Evolutionary conservation across 1,139 yeast species (phyloP), one percentile per base, ranked within the genome.

Genomic region (Lodderomyces margitis): DNA sequence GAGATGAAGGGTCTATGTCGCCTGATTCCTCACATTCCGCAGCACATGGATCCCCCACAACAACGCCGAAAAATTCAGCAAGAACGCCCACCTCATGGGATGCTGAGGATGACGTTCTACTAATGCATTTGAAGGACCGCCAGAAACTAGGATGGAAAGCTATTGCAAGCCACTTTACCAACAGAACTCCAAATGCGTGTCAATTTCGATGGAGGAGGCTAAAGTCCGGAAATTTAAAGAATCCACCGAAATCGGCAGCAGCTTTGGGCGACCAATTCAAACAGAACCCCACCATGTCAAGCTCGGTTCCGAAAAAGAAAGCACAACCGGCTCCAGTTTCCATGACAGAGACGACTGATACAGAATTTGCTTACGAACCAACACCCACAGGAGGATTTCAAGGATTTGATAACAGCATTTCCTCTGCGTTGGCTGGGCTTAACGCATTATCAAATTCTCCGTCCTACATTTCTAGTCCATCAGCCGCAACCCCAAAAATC

Each of bases 61-160:
- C 38, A 3, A 27, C 40, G 42, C 50, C 45, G 19, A 59, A 59
- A 44, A 53, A 48, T 40, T 53, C 50, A 46, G 57, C 68, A 37
- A 56, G 78, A 48, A 80, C 84, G 5, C 87, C 87, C 9, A 79
- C 86, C 1, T 80, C 88, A 0, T 83, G 91, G 91, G 86, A 81
- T 51, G 82, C 87, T 2, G 81, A 80, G 53, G 89, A 83, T 57
- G 91, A 83, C 54, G 64, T 79, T 32, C 64, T 82, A 36, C 64
- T 83, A 45, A 75, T 85, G 68, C 86, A 81, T 58, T 66, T 83
- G 53, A 83, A 83, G 56, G 91, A 83, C 58, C 77, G 75, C 44
- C 84, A 80, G 56, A 81, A 81, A 55, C 65, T 83, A 47, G 89
- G 89, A 0, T 83, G 91, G 91, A 81, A 83, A 59, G 88, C 83